Evolutionary conservation across 805 yeast genomes (phyloP).

Genomic region (Spathaspora passalidarum): DNA sequence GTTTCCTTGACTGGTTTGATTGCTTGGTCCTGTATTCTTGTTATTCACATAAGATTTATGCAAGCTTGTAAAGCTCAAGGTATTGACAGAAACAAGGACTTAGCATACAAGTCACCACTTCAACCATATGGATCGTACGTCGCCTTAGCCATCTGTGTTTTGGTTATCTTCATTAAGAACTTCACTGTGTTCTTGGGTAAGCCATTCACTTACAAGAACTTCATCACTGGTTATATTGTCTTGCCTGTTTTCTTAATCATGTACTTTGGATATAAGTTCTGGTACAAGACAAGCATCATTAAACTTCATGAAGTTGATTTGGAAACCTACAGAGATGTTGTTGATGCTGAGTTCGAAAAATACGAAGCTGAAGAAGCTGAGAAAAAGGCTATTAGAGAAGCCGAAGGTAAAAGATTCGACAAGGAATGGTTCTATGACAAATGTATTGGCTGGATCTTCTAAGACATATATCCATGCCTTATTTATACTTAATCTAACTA

Average conservation of each 20-base stretch:
- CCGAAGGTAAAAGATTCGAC: constrained; percentile 42
- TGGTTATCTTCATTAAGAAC: constrained; percentile 64
- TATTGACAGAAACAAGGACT: constrained; percentile 45
- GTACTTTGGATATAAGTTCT: constrained; percentile 58
- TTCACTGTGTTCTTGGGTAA: constrained; percentile 67
- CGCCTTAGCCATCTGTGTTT: constrained; percentile 50
- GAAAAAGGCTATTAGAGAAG: constrained; percentile 32
- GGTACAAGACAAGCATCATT: constrained; percentile 47
- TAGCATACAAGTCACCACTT: constrained; percentile 62
- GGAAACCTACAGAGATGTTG: constrained; percentile 51
- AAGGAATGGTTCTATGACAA: constrained; percentile 48
- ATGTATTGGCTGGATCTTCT: constrained; percentile 48
- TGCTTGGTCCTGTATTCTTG: constrained; percentile 70
- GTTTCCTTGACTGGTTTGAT: constrained; percentile 73
- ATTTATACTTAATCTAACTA: not conserved
- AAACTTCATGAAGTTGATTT: constrained; percentile 60
- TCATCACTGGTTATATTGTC: constrained; percentile 78
- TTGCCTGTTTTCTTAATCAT: constrained; percentile 60
- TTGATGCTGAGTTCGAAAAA: constrained; percentile 51
- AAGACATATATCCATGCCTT: constrained; percentile 7
- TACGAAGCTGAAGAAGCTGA: constrained; percentile 33
- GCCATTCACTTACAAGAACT: constrained; percentile 56
- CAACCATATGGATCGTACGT: constrained; percentile 67
- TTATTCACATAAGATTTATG: constrained; percentile 65
- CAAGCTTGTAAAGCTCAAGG: constrained; percentile 69